Conservation (phyloP, 371 early-diverging fungal species). For the Capniomyces stellatus region DNA sequence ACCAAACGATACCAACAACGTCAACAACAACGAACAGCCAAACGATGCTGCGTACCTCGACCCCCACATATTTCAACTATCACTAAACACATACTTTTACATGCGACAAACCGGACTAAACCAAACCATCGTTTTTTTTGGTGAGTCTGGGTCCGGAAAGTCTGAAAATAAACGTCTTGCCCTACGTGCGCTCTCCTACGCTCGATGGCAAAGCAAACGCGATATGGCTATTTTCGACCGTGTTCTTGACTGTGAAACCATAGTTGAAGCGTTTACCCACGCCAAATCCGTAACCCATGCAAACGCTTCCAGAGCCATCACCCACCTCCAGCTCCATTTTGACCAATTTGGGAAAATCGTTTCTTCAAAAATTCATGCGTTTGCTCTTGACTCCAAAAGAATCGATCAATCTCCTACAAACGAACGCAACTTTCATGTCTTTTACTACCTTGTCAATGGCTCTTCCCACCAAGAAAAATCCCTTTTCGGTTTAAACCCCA, state of each 20-base stretch:
- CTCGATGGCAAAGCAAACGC: conserved; percentile 54
- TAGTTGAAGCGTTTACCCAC: conserved; percentile 70
- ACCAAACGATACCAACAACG: background rate
- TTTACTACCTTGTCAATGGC: conserved; percentile 62
- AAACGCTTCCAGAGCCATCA: conserved; percentile 73
- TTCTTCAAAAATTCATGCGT: conserved; percentile 70
- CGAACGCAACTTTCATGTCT: conserved; percentile 79
- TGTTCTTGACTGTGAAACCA: conserved; percentile 43
- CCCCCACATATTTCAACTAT: conserved; percentile 69
- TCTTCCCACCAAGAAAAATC: conserved; percentile 21
- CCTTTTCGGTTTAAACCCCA: background rate
- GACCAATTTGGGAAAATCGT: conserved; percentile 62
- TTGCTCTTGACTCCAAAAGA: conserved; percentile 67
- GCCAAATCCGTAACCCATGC: conserved; percentile 47
- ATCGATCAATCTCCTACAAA: conserved; percentile 38
- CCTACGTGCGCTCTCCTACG: conserved; percentile 44
- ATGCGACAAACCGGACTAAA: conserved; percentile 26
- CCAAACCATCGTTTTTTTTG: conserved; percentile 30
- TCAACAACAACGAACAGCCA: background rate
- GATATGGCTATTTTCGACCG: conserved; percentile 60
- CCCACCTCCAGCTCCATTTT: conserved; percentile 74
- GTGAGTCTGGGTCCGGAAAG: conserved; percentile 84
- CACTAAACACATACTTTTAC: conserved; percentile 22
- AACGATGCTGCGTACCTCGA: conserved; percentile 14
- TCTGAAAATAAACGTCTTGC: conserved; percentile 44